Evolutionary conservation across 2,329 filamentous ascomycete species (phyloP).

Genomic region (Ambrosiella cleistominuta): DNA sequence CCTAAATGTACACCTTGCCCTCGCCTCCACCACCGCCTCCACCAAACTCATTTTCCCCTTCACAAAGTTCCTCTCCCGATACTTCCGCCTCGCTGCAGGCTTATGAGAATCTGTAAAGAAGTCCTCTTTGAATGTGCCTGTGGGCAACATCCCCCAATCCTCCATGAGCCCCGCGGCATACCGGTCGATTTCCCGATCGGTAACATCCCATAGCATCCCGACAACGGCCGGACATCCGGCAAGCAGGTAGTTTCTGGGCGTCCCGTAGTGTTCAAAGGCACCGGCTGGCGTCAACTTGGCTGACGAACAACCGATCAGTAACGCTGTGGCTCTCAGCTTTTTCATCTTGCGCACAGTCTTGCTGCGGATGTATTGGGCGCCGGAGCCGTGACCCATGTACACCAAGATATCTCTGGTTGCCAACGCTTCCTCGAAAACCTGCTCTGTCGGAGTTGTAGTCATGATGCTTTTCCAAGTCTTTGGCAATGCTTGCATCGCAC

Average conservation of each 20-base stretch:
- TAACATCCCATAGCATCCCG: slow-evolving; percentile 94
- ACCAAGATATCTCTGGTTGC: slow-evolving; percentile 54
- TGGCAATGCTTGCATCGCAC: slow-evolving; percentile 33
- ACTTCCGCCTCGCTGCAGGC: slow-evolving; percentile 51
- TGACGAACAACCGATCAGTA: slow-evolving; percentile 90
- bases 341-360: slow-evolving; percentile 65
- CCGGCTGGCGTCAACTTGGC: slow-evolving; percentile 51
- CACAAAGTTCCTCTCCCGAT: slow-evolving; percentile 28
- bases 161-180: slow-evolving; percentile 67
- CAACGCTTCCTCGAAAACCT: slow-evolving; percentile 56
- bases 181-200: slow-evolving; percentile 90
- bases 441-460: slow-evolving; percentile 52
- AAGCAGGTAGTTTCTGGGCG: slow-evolving; percentile 80
- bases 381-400: slow-evolving; percentile 93
- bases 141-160: slow-evolving; percentile 60
- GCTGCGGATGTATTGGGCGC: slow-evolving; percentile 81
- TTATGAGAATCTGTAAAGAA: slow-evolving; percentile 63
- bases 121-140: slow-evolving; percentile 25
- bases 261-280: slow-evolving; percentile 76
- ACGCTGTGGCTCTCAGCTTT: slow-evolving; percentile 55
- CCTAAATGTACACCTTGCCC: slow-evolving; percentile 65
- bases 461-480: slow-evolving; percentile 55
- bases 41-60: slow-evolving; percentile 38
- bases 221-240: slow-evolving; percentile 75
- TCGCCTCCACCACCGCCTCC: slow-evolving; percentile 62